Conservation (phyloP, 495 filamentous ascomycete species). For the Parmelia sp. region DNA sequence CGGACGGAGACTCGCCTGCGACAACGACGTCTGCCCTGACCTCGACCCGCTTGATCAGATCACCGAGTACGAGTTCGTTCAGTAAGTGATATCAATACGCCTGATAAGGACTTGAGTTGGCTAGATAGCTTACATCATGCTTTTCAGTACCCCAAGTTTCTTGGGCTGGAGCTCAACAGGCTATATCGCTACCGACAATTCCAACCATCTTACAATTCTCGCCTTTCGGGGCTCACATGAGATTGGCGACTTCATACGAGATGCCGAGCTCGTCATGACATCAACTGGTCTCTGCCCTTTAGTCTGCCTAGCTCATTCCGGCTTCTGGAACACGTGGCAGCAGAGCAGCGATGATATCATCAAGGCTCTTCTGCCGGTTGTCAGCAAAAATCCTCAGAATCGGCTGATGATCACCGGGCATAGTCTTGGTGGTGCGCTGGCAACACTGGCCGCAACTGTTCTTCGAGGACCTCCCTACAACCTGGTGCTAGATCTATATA, state of each 20-base stretch:
- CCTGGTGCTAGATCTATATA: not conserved
- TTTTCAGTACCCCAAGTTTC: not conserved
- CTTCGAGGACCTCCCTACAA: not conserved
- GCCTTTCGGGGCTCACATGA: not conserved
- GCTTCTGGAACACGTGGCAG: conserved; percentile 3
- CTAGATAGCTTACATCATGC: not conserved
- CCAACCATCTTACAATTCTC: not conserved
- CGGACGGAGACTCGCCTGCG: not conserved
- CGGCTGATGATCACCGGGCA: not conserved
- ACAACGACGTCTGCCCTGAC: conserved; percentile 1
- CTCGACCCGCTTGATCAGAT: not conserved
- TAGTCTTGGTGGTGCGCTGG: not conserved
- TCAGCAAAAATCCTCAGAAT: not conserved
- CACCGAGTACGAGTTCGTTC: not conserved
- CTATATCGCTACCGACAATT: conserved; percentile 2
- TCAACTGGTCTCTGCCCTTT: not conserved
- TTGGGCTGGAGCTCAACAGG: not conserved
- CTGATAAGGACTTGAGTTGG: not conserved
- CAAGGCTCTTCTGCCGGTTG: not conserved
- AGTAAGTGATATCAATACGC: not conserved
- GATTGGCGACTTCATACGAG: conserved; percentile 1
- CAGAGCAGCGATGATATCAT: not conserved
- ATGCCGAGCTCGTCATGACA: conserved; percentile 1
- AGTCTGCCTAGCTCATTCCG: conserved; percentile 3
- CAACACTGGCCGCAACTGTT: not conserved